Conservation (phyloP, 257 asterid genomes). For the Solanum ossicruentum region DNA sequence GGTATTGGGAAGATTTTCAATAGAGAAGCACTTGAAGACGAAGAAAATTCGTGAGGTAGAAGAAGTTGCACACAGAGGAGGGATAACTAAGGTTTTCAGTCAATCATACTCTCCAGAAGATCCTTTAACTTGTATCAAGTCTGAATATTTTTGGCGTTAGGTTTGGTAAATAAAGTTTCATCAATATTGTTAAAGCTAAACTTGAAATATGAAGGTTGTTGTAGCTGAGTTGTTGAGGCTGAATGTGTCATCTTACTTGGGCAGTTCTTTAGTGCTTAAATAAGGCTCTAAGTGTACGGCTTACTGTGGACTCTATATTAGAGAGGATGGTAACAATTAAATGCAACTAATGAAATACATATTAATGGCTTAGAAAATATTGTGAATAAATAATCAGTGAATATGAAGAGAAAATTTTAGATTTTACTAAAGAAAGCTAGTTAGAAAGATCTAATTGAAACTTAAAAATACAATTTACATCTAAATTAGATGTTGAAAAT, state of each 20-base stretch:
- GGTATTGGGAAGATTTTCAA: slow-evolving; percentile 2
- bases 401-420: not conserved
- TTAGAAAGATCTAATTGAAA: not conserved
- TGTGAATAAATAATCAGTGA: not conserved
- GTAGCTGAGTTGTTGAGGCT: not conserved
- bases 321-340: not conserved
- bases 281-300: not conserved
- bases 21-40: slow-evolving; percentile 76
- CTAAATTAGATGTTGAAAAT: not conserved
- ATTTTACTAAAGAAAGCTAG: not conserved
- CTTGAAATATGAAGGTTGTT: not conserved
- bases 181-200: not conserved
- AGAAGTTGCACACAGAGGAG: slow-evolving; percentile 75
- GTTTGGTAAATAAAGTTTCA: not conserved
- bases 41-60: slow-evolving; percentile 81
- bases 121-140: not conserved
- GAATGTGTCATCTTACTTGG: not conserved
- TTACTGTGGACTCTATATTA: not conserved
- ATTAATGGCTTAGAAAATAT: not conserved
- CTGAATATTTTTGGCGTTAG: not conserved
- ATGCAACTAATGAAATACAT: not conserved
- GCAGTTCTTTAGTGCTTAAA: not conserved
- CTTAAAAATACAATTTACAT: not conserved
- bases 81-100: slow-evolving; percentile 67
- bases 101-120: slow-evolving; percentile 1